Percentiles rank a stretch among this genome's conserved stretches.
Evolutionary conservation across 192 early-diverging fungal genomes (phyloP).

Genomic region (Backusella westeae): DNA sequence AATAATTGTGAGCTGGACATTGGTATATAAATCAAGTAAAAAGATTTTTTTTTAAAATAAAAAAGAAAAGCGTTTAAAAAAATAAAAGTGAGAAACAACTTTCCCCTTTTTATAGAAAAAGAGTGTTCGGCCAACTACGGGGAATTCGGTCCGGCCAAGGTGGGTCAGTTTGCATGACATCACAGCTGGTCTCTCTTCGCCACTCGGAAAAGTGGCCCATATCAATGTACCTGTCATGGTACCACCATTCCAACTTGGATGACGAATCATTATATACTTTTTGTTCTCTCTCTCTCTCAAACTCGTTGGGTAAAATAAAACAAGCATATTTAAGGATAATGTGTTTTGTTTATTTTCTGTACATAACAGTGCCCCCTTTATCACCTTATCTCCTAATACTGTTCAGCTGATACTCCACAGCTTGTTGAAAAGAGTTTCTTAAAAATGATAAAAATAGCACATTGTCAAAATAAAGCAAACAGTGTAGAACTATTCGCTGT

Average conservation of each 20-base stretch:
- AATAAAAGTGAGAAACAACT: background rate
- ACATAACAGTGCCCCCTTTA: background rate
- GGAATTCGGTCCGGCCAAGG: background rate
- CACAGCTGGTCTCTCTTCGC: background rate
- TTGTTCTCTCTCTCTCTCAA: background rate
- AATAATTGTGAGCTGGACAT: constrained; percentile 1
- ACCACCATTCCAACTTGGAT: background rate
- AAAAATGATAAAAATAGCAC: background rate
- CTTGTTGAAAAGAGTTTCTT: background rate
- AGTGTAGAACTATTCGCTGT: background rate
- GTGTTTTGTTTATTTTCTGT: background rate
- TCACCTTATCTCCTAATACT: background rate
- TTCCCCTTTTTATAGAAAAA: background rate
- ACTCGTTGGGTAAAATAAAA: background rate
- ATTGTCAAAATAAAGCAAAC: background rate
- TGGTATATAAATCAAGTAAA: background rate
- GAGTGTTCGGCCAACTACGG: background rate
- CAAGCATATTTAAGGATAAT: background rate
- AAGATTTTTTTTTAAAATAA: background rate
- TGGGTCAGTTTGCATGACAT: background rate
- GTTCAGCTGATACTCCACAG: background rate
- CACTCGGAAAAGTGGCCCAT: background rate
- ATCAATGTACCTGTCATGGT: constrained; percentile 3
- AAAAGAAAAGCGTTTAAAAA: background rate
- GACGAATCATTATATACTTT: background rate